Evolutionary conservation across 2,329 filamentous ascomycete genomes (phyloP), one percentile per base, ranked within the genome.

Genomic region (Aureobasidium leucospermi): DNA sequence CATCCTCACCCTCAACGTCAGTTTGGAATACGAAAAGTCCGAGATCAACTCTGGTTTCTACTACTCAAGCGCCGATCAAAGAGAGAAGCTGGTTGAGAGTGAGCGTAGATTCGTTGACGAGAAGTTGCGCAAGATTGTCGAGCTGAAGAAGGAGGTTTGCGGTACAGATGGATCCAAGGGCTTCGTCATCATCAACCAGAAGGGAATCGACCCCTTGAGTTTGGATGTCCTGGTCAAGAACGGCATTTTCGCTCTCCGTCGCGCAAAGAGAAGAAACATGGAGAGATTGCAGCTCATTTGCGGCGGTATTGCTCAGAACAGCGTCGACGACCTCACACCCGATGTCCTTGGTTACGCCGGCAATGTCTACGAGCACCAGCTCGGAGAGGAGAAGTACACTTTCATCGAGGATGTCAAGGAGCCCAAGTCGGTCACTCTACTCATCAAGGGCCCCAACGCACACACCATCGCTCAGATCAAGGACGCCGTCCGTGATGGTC

Each of bases 41-140:
- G 94, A 99, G 77, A 96, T 99, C 75, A 99, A 99, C 83, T 96
- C 92, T 42, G 86, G 92, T 55, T 99, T 99, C 81, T 99, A 96
- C 82, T 99, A 99, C 79, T 96, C 89, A 38, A 96, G 87, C 71
- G 94, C 94, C 31, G 92, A 96, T 66, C 94, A 99, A 79, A 85
- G 94, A 66, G 94, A 97, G 70, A 99, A 97, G 81, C 85, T 99
- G 42, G 94, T 99, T 10, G 94, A 97, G 79, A 96, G 90, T 70
- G 94, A 99, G 79, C 88, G 94, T 64, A 85, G 89, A 63, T 96
- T 96, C 68, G 91, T 99, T 47, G 94, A 99, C 69, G 86, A 94
- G 65, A 99, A 97, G 81, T 78, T 99, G 66, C 88, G 91, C 76
- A 96, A 96, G 81, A 97, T 99, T 73, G 89, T 99, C 11, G 93